These are phyloP conservation scores for Flaveria sonorensis DNA, from an alignment of 129 eudicot genomes.

Conservation along the genomic window DNA sequence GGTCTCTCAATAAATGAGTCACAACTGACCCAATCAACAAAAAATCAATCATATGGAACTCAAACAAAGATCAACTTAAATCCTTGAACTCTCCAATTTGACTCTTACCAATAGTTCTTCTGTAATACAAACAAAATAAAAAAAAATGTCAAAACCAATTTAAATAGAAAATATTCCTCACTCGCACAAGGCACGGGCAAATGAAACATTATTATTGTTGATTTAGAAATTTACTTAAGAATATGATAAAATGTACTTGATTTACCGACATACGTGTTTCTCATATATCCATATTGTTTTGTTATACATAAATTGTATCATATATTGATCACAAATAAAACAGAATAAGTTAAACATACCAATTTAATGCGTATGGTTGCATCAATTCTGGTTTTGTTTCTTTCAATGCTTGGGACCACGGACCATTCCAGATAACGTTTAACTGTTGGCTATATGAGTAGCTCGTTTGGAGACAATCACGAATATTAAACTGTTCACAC, in stretches of 20 bases:
- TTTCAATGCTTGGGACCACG: slow-evolving; percentile 6
- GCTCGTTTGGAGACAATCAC: neutral
- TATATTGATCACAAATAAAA: neutral
- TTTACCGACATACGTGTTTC: neutral
- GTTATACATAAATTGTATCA: neutral
- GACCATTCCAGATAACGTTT: neutral
- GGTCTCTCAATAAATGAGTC: too few species aligned
- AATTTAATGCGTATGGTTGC: slow-evolving; percentile 6
- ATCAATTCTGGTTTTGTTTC: slow-evolving; percentile 6
- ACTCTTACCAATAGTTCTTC: too few species aligned
- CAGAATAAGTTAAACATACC: neutral
- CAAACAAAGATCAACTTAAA: too few species aligned
- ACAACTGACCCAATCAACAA: too few species aligned
- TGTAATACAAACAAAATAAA: too few species aligned
- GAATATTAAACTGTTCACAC: too few species aligned
- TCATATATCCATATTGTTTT: neutral
- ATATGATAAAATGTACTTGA: neutral
- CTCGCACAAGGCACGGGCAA: neutral
- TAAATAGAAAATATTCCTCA: neutral
- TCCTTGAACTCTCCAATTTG: too few species aligned
- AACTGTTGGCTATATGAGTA: neutral
- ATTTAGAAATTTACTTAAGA: too few species aligned
- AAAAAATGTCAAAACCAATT: too few species aligned
- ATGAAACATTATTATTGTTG: neutral
- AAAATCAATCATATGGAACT: too few species aligned